Conservation (phyloP, 2,329 filamentous ascomycete genomes). For the Seiridium unicorne region DNA sequence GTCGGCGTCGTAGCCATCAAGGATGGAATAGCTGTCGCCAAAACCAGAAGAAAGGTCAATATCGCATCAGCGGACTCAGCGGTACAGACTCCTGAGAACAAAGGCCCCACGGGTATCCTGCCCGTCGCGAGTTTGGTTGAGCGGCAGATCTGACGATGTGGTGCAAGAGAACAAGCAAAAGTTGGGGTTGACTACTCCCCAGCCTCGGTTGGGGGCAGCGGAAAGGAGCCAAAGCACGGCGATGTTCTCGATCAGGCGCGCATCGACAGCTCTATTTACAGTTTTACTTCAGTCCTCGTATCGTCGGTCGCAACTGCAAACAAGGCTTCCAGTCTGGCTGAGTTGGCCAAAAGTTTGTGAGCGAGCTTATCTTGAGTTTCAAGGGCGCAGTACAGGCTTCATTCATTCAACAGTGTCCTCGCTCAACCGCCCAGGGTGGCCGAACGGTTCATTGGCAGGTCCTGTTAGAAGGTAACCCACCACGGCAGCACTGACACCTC, state of each 20-base stretch:
- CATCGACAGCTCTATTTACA: not conserved
- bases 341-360: not conserved
- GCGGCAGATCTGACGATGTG: not conserved
- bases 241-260: not conserved
- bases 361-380: conserved; percentile 1
- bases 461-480: not conserved
- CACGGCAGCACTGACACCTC: not conserved
- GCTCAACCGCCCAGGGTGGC: not conserved
- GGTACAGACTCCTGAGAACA: not conserved
- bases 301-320: not conserved
- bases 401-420: not conserved
- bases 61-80: conserved; percentile 6
- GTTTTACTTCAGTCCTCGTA: not conserved
- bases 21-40: conserved; percentile 18
- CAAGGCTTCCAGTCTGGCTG: not conserved
- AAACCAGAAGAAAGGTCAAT: conserved; percentile 1
- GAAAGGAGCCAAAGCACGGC: not conserved
- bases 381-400: not conserved
- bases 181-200: conserved; percentile 10
- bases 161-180: conserved; percentile 6
- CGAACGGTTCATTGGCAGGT: not conserved
- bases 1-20: conserved; percentile 53
- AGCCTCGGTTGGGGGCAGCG: conserved; percentile 16
- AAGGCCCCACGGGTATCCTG: not conserved
- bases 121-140: not conserved